phyloP scores from a whole-genome alignment of 495 filamentous ascomycete species.

The Pseudevernia furfuracea region DNA sequence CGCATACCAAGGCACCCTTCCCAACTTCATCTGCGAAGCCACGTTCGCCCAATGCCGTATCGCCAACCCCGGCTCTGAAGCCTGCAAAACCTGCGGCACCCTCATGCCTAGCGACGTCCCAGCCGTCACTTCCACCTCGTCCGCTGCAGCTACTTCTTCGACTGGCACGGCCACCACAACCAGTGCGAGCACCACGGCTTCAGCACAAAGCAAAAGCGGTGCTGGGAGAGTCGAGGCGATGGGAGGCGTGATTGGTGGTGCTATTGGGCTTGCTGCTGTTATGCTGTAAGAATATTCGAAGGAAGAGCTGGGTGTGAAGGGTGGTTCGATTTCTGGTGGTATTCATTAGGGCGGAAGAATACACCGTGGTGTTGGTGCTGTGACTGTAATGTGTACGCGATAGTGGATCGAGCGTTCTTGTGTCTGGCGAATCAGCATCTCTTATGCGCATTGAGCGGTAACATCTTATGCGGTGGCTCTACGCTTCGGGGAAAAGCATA shows the following conservation, averaged over 20 bases:
- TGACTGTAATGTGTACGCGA: neutral
- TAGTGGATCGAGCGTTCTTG: neutral
- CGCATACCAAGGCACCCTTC: slow-evolving; percentile 47
- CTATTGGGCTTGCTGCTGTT: slow-evolving; percentile 7
- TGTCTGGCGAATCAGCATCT: neutral
- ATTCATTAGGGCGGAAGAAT: neutral
- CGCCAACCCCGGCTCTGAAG: slow-evolving; percentile 39
- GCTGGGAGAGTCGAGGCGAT: slow-evolving; percentile 10
- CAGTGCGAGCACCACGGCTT: neutral
- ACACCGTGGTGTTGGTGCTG: slow-evolving; percentile 13
- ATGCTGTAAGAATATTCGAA: neutral
- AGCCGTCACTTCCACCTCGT: slow-evolving; percentile 27
- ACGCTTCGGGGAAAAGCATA: neutral
- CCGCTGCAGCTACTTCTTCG: slow-evolving; percentile 27
- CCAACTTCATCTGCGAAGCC: slow-evolving; percentile 48
- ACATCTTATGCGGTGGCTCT: neutral
- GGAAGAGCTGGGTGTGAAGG: neutral
- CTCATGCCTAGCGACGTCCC: slow-evolving; percentile 38
- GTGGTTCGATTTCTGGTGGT: neutral
- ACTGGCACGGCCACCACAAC: slow-evolving; percentile 26
- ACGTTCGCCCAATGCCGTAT: slow-evolving; percentile 46
- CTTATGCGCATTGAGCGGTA: neutral
- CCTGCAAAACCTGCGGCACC: slow-evolving; percentile 42
- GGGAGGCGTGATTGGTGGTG: slow-evolving; percentile 14
- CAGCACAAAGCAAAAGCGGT: neutral